phyloP scores from a whole-genome alignment of 805 yeast genomes.

The Lachancea thermotolerans region DNA sequence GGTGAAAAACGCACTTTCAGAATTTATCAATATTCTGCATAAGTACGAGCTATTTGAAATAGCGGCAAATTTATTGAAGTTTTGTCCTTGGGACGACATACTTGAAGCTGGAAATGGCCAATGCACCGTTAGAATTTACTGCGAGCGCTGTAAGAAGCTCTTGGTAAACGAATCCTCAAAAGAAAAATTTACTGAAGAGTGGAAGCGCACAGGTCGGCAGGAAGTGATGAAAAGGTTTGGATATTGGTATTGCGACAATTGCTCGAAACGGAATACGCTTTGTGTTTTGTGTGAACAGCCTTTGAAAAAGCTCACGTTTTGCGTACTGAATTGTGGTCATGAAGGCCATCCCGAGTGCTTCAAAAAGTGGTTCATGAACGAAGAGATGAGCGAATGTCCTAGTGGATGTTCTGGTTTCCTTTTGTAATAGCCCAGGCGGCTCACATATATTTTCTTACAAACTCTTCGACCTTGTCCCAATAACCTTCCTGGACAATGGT shows the following conservation, averaged over 20 bases:
- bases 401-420: slow-evolving; percentile 43
- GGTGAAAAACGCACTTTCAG: slow-evolving; percentile 27
- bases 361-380: slow-evolving; percentile 65
- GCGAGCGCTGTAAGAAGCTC: slow-evolving; percentile 54
- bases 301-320: slow-evolving; percentile 61
- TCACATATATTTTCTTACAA: slow-evolving; percentile 38
- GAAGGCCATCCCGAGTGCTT: slow-evolving; percentile 79
- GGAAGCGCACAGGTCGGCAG: slow-evolving; percentile 24
- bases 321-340: slow-evolving; percentile 72
- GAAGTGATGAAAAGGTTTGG: slow-evolving; percentile 44
- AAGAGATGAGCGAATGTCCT: slow-evolving; percentile 67
- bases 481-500: slow-evolving; percentile 69
- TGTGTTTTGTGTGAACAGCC: slow-evolving; percentile 78
- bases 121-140: slow-evolving; percentile 46
- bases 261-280: slow-evolving; percentile 52
- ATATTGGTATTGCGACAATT: slow-evolving; percentile 78
- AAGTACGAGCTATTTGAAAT: slow-evolving; percentile 31
- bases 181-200: slow-evolving; percentile 26
- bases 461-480: slow-evolving; percentile 63
- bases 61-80: slow-evolving; percentile 29
- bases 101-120: slow-evolving; percentile 23
- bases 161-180: slow-evolving; percentile 53
- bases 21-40: slow-evolving; percentile 27
- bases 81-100: slow-evolving; percentile 30
- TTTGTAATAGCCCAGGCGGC: slow-evolving; percentile 2